Evolutionary conservation across 1,284 basidiomycete genomes (phyloP), one percentile per base, ranked within the genome.

Genomic region (Ustilago hordei): DNA sequence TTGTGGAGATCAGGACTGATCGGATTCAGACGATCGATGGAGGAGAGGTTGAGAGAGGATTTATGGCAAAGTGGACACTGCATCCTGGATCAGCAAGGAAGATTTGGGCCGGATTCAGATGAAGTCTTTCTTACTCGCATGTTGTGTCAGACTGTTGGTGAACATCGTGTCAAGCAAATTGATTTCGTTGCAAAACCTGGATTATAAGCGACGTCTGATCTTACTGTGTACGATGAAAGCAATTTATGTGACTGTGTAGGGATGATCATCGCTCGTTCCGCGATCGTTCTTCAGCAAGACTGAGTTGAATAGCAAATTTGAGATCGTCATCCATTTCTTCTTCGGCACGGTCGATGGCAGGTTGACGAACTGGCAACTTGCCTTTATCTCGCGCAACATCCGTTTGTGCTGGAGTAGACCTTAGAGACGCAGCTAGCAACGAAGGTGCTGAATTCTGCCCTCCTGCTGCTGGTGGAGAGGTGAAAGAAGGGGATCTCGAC

Each of bases 241-340:
- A 28, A 28, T 28, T 28, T 28, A 4, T 43, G 54, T 47, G 9
- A 11, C 8, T 47, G 41, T 8, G 41, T 36, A 15, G 23, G 32
- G 12, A 32, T 8, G 8, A 12, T 60, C 34, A 61, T 35, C n/a
- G 28, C 36, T 69, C 66, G 4, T 31, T 39, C 19, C 50, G 36
- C 45, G 72, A 75, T 31, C 72, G 47, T 50, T 84, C 69, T 50
- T 85, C 84, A 12, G 80, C 79, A 19, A 85, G 54, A 39, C 82
- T 84, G 8, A 83, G 63, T 60, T 81, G 81, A 34, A 85, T 70
- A 1, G 81, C 84, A 17, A 78, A 75, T 1, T 62, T 53, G n/a
- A 83, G 53, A 31, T 83, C 83, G 11, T 80, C 78, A 28, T 85
- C 81, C 57, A 70, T 47, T 12, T 76, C 67, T 2, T 58, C 53